These are phyloP conservation scores for Cucurbita maxima DNA, from an alignment of 306 rosid species.

Conservation along the genomic window DNA sequence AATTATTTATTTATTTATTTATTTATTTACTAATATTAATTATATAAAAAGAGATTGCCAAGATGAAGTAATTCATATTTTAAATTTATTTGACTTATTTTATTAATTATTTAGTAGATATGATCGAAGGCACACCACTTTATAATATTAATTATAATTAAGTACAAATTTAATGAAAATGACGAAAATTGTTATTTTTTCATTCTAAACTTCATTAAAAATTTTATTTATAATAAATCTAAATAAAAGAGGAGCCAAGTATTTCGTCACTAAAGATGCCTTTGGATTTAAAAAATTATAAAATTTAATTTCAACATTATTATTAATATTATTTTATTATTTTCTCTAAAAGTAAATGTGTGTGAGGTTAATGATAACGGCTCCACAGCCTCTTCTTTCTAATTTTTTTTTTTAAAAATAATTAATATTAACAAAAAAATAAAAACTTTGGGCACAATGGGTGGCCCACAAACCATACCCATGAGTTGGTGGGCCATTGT, in stretches of 20 bases:
- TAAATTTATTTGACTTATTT: too few relatives aligned
- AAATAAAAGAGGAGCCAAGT: background rate
- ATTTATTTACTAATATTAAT: conserved; percentile 7
- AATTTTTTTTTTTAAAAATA: background rate
- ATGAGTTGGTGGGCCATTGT: conserved; percentile 10
- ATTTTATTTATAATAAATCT: background rate
- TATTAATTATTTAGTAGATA: too few relatives aligned
- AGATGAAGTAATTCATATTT: background rate
- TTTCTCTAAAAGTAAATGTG: background rate
- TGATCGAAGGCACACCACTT: too few relatives aligned
- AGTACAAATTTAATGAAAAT: background rate
- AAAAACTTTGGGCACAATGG: background rate
- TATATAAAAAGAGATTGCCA: background rate
- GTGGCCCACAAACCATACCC: conserved; percentile 7
- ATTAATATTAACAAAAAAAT: background rate
- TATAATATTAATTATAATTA: too few relatives aligned
- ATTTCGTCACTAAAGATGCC: background rate
- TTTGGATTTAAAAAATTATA: too few relatives aligned
- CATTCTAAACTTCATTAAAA: too few relatives aligned
- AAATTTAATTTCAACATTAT: too few relatives aligned
- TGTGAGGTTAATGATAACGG: conserved; percentile 6
- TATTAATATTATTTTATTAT: background rate
- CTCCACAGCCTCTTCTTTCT: background rate
- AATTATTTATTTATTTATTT: background rate
- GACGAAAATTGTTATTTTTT: background rate